Evolutionary conservation across 2,329 filamentous ascomycete genomes (phyloP), one percentile per base, ranked within the genome.

Genomic region (Xylaria hypoxylon): DNA sequence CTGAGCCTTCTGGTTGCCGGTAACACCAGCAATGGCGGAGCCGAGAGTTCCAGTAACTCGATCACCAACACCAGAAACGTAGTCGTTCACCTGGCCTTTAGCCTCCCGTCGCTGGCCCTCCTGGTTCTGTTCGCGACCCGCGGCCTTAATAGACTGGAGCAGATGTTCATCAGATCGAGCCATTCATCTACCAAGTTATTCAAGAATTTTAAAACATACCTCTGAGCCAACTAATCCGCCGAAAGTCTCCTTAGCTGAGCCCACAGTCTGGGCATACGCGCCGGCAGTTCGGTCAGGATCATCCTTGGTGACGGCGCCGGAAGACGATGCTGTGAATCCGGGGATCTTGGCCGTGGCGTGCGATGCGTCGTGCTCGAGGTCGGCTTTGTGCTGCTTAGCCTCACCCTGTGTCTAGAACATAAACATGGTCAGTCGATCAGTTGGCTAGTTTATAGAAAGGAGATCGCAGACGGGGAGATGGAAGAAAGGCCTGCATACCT

Each of bases 181-280:
- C 17, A 24, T 17, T 33, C n/a, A 38, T 28, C 3, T 13, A 24
- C 35, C 24, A 26, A 40, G 2, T 19, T 19, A 8, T 17, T 44
- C 4, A 11, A 24, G 6, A 2, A 8, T 17, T 26, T 15, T 2
- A 7, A 11, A 55, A 74, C 80, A 71, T 77, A 87, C 86, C 80
- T 96, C 90, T 70, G 87, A 89, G 67, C 94, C 95, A 28, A 95
- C 71, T 5, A 95, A 73, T 19, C 90, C 89, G 64, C 95, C 95
- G 0, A 96, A 70, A 4, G 89, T 83, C 78, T 97, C 93, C 84
- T 97, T 97, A 48, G 90, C 90, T 0, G 91, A 87, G 59, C 94
- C 95, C n/a, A 94, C 76, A 5, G 93, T 97, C 82, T 97, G 94
- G 83, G 97, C 93, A 89, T 91, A 96, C 19, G 86, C 85, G 48